A percentile compares a stretch with the other conserved stretches of the same genome.
Evolutionary conservation across 1,139 yeast species (phyloP).

Genomic region (Kluyveromyces sp.): DNA sequence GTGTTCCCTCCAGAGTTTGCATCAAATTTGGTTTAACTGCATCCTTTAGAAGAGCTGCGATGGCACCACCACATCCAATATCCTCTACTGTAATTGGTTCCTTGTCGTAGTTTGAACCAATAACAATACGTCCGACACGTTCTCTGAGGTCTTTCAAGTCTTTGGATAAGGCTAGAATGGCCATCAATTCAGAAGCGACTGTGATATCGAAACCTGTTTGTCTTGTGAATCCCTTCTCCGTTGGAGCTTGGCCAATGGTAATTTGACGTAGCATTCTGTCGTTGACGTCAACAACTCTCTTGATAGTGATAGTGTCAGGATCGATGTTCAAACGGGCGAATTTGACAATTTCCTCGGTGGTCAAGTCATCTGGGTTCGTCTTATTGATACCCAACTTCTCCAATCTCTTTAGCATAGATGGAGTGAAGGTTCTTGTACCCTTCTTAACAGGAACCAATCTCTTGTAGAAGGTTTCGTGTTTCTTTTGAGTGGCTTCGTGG

Average conservation of each 20-base stretch:
- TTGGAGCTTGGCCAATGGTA: slow-evolving; percentile 69
- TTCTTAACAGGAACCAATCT: slow-evolving; percentile 65
- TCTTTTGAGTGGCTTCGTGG: slow-evolving; percentile 65
- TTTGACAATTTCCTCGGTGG: slow-evolving; percentile 51
- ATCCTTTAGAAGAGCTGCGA: slow-evolving; percentile 69
- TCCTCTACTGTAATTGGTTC: slow-evolving; percentile 72
- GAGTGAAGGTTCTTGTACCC: slow-evolving; percentile 57
- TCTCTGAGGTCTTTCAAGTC: slow-evolving; percentile 60
- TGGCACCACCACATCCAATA: slow-evolving; percentile 73
- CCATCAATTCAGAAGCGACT: slow-evolving; percentile 79
- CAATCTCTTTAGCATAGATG: slow-evolving; percentile 59
- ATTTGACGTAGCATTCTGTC: slow-evolving; percentile 71
- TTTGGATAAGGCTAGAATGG: slow-evolving; percentile 64
- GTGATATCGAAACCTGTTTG: slow-evolving; percentile 73
- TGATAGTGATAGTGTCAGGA: slow-evolving; percentile 65
- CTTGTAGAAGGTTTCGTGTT: slow-evolving; percentile 55
- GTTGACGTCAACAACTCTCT: slow-evolving; percentile 74
- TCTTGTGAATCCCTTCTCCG: slow-evolving; percentile 70
- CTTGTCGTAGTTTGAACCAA: slow-evolving; percentile 57
- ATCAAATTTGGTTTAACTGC: slow-evolving; percentile 78
- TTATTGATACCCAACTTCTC: slow-evolving; percentile 55
- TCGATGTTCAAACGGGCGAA: slow-evolving; percentile 65
- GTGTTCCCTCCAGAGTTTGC: slow-evolving; percentile 83
- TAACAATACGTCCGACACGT: slow-evolving; percentile 64
- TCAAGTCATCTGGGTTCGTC: slow-evolving; percentile 61